Base-by-base conservation (phyloP, 495 filamentous ascomycete species). In the Podospora tetraspora region DNA sequence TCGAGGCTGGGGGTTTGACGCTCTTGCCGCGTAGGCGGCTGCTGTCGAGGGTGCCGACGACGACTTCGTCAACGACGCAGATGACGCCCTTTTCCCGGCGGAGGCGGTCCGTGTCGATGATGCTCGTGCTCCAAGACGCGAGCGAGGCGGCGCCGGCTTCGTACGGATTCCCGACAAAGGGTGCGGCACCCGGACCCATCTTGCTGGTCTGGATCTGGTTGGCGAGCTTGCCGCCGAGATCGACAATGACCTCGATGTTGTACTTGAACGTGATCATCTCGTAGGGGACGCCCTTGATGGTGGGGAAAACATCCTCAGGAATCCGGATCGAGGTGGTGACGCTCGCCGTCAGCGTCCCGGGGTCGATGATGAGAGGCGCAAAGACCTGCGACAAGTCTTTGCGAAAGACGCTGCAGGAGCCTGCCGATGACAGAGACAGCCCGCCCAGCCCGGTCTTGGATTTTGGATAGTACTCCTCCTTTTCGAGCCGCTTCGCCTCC, bases 201-300 rank as follows among this genome's bases (percentile, higher is more conserved):
- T 84, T 62, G 77, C 69, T 22, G 75, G 79, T 71, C 78, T 85
- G 64, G 79, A 78, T 71, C 78, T 79, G 74, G 6, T 88, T 87
- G 23, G 88, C 87, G 5, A 97, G 82, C 73, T 92, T 97, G 16
- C 94, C 93, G 29, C 94, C 92, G 10, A 97, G 81, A 73, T 99
- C 95, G 2, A 97, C 85, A 23, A 98, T 89, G 3, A 97, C 91
- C 76, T 99, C 95, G 25, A 97, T 85, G 71, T 91, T 91, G 74
- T 99, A 98, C 71, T 89, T 91, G 79, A 99, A 98, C 69, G 88
- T 91, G 68, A 99, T 96, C 85, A 97, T 93, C 25, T 89, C 87
- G 23, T 94, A 92, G 0, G 95, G 95, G 4, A 97, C 92, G 66
- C 86, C 88, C 13, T 86, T 89, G 68, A 99, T 97, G 8, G 94